Base-by-base conservation (phyloP, 805 yeast genomes). In the Schwanniomyces vanrijiae region DNA sequence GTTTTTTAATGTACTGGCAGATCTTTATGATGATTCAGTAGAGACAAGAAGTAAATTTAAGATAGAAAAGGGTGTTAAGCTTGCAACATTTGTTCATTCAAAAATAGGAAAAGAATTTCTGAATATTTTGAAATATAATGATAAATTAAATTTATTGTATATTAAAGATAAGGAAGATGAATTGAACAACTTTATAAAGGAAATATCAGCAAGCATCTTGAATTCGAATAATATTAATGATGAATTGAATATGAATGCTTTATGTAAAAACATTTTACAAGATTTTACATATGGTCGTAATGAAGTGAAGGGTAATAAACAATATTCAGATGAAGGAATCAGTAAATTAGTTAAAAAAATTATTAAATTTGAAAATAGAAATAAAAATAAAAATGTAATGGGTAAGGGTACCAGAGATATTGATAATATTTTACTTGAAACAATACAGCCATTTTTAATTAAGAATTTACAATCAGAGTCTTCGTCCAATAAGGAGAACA, bases 251-350 rank as follows among this genome's bases (percentile, higher is more conserved):
- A 5, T n/a, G 11, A 38, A 39, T 8, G 35, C 49, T 19, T 18
- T 52, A 20, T 45, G 45, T 20, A 37, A 38, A n/a, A 18, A 14
- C 20, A 24, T 52, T 9, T 24, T 49, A 21, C 37, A 37, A 10
- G 55, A 52, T 26, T 40, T 52, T 31, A 37, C 49, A n/a, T 24
- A 39, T 14, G 55, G 55, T 6, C 28, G 38, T 7, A 46, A 46
- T 18, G 55, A 52, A 40, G 40, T 39, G 14, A 52, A 49, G 31
- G 34, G 37, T 34, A 52, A 52, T 31, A 45, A 49, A 26, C 47
- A 42, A 20, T 52, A 52, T 34, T 44, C 53, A 3, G 26, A 25
- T 21, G 31, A 42, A 3, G 55, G 46, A 3, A 52, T 52, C 24
- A 33, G 21, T 11, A 37, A 35, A 18, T 40, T 40, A 18, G 44